Percentiles rank a stretch among this genome's conserved stretches.
phyloP scores from a whole-genome alignment of 2,329 filamentous ascomycete genomes.

The Zasmidium citrigriseum region DNA sequence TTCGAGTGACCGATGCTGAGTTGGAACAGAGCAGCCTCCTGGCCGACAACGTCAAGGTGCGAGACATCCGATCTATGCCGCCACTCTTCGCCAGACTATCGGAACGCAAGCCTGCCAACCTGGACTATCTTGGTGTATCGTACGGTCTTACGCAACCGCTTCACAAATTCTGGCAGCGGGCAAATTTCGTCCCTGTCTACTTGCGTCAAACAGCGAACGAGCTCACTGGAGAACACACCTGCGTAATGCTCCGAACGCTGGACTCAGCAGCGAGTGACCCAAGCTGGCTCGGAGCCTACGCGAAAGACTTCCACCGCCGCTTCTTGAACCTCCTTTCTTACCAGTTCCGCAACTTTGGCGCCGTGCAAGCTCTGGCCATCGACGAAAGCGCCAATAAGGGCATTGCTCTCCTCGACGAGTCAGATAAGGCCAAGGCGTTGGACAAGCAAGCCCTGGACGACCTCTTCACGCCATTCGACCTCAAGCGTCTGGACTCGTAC shows the following conservation, averaged over 20 bases:
- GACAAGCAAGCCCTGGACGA: slow-evolving; percentile 75
- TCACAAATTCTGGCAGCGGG: slow-evolving; percentile 96
- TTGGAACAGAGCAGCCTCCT: slow-evolving; percentile 74
- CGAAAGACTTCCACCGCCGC: slow-evolving; percentile 90
- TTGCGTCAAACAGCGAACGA: slow-evolving; percentile 94
- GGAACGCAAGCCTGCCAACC: slow-evolving; percentile 73
- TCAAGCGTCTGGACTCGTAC: slow-evolving; percentile 93
- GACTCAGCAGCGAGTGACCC: slow-evolving; percentile 60
- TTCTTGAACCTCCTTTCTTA: slow-evolving; percentile 89
- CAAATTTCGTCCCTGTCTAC: slow-evolving; percentile 84
- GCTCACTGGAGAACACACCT: slow-evolving; percentile 94
- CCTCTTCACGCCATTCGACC: slow-evolving; percentile 83
- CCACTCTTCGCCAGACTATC: slow-evolving; percentile 87
- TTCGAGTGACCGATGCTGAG: slow-evolving; percentile 79
- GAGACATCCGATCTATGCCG: slow-evolving; percentile 89
- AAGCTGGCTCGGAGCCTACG: slow-evolving; percentile 86
- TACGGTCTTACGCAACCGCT: slow-evolving; percentile 86
- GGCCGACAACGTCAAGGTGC: slow-evolving; percentile 84
- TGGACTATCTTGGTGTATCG: slow-evolving; percentile 94
- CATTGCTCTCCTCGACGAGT: slow-evolving; percentile 61
- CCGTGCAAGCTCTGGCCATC: slow-evolving; percentile 78
- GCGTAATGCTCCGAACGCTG: slow-evolving; percentile 90
- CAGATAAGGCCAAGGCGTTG: slow-evolving; percentile 56
- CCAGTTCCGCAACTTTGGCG: slow-evolving; percentile 82
- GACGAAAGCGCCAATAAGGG: slow-evolving; percentile 80